Evolutionary conservation across 2,329 filamentous ascomycete species (phyloP), one percentile per base, ranked within the genome.

Genomic region (Aureobasidium sp.): DNA sequence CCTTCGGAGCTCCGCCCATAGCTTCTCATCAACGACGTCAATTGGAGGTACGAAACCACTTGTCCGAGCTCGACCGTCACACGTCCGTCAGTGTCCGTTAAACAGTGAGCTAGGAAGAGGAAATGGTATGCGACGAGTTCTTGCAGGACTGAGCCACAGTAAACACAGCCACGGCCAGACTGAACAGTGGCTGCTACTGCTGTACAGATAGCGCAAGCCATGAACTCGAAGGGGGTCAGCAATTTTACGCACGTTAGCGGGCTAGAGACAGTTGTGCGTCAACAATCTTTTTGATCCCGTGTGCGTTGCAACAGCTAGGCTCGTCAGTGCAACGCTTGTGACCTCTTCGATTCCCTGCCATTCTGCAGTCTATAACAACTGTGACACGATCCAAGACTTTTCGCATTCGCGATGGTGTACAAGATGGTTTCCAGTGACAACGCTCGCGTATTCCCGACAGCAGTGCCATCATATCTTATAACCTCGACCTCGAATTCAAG

Each of bases 241-340:
- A 50, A 48, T 50, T 61, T 31, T 59, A 59, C 29, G 56, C 42
- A 27, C 43, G 45, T 61, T 59, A 61, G 33, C 23, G 56, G 38
- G 45, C 58, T 20, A 61, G 38, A 43, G 59, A 62, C 59, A 43
- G 33, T 62, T 53, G 47, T 62, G 59, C 59, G 59, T 53, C 59
- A 62, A 53, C 47, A 62, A 62, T 53, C 36, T 62, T 4, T 33
- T 53, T 23, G 31, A 20, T 62, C 47, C 59, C 47, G 36, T 31
- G 38, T 50, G 23, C 45, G 45, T 43, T 53, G n/a, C 36, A 53
- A 33, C 29, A 23, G 47, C 36, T 62, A n/a, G 47, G 33, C 59
- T 40, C 36, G 38, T 6, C 59, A 51, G 47, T 47, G 25, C 59
- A 62, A 62, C 59, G 59, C 25, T 31, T 42, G 45, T 43, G 33